Conservation (phyloP, 2,329 filamentous ascomycete species). For the Colletotrichum sp. region DNA sequence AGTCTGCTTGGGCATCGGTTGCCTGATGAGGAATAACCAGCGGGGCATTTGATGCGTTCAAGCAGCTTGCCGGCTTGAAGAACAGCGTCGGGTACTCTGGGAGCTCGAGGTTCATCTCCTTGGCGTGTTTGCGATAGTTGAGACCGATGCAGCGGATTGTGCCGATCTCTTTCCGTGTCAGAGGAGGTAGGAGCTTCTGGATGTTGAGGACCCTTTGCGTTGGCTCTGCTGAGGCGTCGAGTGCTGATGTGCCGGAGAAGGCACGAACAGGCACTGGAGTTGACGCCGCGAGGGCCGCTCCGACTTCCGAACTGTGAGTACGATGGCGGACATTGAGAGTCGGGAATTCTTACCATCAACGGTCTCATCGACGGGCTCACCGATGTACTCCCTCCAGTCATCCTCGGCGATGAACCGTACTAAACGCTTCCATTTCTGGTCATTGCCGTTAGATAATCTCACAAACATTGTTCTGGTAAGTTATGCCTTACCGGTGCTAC, state of each 20-base stretch:
- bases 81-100: conserved; percentile 35
- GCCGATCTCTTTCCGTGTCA: conserved; percentile 53
- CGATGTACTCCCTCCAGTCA: conserved; percentile 26
- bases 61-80: conserved; percentile 45
- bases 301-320: conserved; percentile 14
- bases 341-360: conserved; percentile 21
- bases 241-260: conserved; percentile 22
- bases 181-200: conserved; percentile 32
- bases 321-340: neutral
- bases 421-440: conserved; percentile 25
- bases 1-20: conserved; percentile 47
- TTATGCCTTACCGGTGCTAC: neutral
- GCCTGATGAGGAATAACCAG: conserved; percentile 50
- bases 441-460: neutral
- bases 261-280: conserved; percentile 22
- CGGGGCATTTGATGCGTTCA: conserved; percentile 43
- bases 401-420: conserved; percentile 28
- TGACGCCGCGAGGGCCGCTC: conserved; percentile 23
- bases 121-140: conserved; percentile 38
- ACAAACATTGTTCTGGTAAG: neutral
- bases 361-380: conserved; percentile 25
- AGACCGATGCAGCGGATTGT: conserved; percentile 59
- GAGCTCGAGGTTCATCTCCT: conserved; percentile 33
- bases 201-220: conserved; percentile 32
- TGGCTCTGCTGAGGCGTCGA: conserved; percentile 30